phyloP scores from a whole-genome alignment of 495 filamentous ascomycete species.

The Talaromyces proteolyticus region DNA sequence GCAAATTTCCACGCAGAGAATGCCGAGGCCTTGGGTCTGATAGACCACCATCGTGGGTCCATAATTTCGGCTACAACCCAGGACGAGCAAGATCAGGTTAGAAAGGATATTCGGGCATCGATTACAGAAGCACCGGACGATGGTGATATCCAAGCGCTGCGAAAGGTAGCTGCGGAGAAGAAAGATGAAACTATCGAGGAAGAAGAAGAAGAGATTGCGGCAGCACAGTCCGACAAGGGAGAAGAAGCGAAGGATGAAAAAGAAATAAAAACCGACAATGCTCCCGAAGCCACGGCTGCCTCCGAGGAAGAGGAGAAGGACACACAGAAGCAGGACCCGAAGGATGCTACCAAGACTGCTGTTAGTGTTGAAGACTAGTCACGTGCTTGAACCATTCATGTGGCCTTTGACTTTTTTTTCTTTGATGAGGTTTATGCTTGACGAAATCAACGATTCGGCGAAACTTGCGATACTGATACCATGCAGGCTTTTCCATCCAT shows the following conservation, averaged over 20 bases:
- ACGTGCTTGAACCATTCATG: not conserved
- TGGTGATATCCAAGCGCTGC: conserved; percentile 21
- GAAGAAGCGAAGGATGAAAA: conserved; percentile 6
- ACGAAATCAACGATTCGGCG: not conserved
- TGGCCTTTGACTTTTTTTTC: not conserved
- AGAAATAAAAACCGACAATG: conserved; percentile 6
- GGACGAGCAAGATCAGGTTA: conserved; percentile 31
- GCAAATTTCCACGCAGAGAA: conserved; percentile 39
- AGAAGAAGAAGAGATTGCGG: conserved; percentile 6
- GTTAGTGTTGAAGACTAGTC: conserved; percentile 16
- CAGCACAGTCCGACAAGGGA: conserved; percentile 9
- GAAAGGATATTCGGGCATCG: conserved; percentile 31
- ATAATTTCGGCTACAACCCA: conserved; percentile 29
- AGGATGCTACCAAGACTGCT: conserved; percentile 17
- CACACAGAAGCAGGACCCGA: conserved; percentile 19
- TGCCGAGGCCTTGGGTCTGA: conserved; percentile 30
- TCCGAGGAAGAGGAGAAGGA: conserved; percentile 2
- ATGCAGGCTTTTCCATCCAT: no score
- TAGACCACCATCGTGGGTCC: conserved; percentile 38
- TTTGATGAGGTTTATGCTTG: not conserved
- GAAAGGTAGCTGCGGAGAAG: conserved; percentile 6
- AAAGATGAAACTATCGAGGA: conserved; percentile 10
- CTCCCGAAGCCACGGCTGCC: conserved; percentile 8
- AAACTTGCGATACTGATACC: not conserved
- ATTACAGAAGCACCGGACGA: conserved; percentile 22